phyloP scores from a whole-genome alignment of 768 basidiomycete species.

The Naganishia vaughanmartiniae region DNA sequence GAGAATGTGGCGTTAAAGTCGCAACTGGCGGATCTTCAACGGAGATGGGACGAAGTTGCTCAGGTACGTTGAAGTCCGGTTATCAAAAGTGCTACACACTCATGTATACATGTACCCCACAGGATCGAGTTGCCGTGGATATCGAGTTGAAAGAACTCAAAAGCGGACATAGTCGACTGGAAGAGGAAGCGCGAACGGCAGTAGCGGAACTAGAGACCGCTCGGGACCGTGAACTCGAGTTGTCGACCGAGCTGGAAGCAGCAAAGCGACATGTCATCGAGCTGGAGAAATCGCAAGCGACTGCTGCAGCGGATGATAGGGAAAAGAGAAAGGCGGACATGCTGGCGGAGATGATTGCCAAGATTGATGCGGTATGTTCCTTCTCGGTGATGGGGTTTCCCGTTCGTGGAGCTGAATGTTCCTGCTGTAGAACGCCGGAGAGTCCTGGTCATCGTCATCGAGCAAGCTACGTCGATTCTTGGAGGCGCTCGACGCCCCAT shows the following conservation, averaged over 20 bases:
- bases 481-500: conserved; percentile 49
- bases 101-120: neutral
- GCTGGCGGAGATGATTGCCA: conserved; percentile 99
- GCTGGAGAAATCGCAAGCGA: conserved; percentile 77
- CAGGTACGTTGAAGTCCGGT: conserved; percentile 57
- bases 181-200: conserved; percentile 94
- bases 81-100: neutral
- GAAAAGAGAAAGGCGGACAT: conserved; percentile 99
- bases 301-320: conserved; percentile 87
- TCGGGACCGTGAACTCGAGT: conserved; percentile 87
- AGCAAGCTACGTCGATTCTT: conserved; percentile 41
- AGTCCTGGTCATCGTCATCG: conserved; percentile 6
- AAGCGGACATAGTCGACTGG: conserved; percentile 82
- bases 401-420: neutral
- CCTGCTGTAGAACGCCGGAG: conserved; percentile 39
- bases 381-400: neutral
- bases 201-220: conserved; percentile 88
- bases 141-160: conserved; percentile 88
- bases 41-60: conserved; percentile 75
- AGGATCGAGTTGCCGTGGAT: conserved; percentile 95
- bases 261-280: conserved; percentile 69
- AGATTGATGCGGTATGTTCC: conserved; percentile 80
- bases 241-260: conserved; percentile 60
- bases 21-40: conserved; percentile 83
- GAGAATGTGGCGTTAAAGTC: conserved; percentile 81